A percentile compares a stretch with the other conserved stretches of the same genome.
phyloP scores from a whole-genome alignment of 2,329 filamentous ascomycete species.

The Calonectria henricotiae region DNA sequence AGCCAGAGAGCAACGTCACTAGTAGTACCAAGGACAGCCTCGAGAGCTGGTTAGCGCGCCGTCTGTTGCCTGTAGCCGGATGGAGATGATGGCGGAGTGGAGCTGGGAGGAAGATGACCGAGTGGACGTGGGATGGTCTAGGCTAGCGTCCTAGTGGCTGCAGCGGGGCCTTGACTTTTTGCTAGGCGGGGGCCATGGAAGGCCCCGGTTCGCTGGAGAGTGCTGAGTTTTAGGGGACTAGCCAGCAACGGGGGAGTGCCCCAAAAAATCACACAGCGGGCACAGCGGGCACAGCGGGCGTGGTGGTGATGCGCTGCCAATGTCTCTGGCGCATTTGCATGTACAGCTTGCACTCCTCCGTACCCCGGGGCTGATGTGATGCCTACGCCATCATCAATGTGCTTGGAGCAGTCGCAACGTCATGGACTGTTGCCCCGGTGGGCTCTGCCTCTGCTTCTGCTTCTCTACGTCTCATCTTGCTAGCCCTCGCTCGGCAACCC shows the following conservation, averaged over 20 bases:
- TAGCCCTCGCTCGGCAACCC: constrained; percentile 1
- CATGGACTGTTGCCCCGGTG: neutral
- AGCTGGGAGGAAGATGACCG: constrained; percentile 33
- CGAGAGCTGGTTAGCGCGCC: constrained; percentile 12
- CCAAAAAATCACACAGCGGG: neutral
- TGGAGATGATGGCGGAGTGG: constrained; percentile 36
- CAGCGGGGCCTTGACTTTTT: neutral
- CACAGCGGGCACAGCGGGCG: neutral
- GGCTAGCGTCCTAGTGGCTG: neutral
- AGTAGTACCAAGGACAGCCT: constrained; percentile 1
- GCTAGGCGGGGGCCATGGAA: constrained; percentile 4
- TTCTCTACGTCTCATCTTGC: neutral
- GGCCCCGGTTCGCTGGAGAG: constrained; percentile 20
- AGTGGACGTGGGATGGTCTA: constrained; percentile 33
- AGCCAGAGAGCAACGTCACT: constrained; percentile 2
- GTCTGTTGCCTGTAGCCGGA: constrained; percentile 25
- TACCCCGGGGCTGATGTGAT: neutral
- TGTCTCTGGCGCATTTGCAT: no score
- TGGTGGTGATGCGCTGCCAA: neutral
- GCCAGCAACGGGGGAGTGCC: neutral
- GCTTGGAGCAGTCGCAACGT: neutral
- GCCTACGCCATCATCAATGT: neutral
- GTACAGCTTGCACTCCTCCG: neutral
- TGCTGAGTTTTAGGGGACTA: constrained; percentile 1
- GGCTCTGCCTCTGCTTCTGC: neutral